Percentiles rank a stretch among this genome's conserved stretches.
phyloP scores from a whole-genome alignment of 345 rosid species.

The Acer saccharum region DNA sequence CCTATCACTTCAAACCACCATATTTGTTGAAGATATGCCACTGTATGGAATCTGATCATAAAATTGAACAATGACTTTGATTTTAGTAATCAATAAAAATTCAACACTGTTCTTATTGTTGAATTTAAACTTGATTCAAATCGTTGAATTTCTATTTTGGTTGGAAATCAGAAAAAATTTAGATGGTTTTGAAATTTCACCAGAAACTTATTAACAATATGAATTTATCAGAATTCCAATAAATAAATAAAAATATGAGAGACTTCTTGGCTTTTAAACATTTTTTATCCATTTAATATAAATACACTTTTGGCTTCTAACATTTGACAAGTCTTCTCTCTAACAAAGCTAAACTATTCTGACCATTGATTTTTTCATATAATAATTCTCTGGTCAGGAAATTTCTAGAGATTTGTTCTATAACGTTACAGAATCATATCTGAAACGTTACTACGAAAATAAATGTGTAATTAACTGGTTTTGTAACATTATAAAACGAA shows the following conservation, averaged over 20 bases:
- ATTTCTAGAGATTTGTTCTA: too few species aligned
- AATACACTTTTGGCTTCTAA: too few species aligned
- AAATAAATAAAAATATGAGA: too few species aligned
- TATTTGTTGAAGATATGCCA: constrained; percentile 90
- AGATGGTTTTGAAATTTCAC: not conserved
- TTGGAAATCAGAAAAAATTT: not conserved
- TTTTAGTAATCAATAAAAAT: not conserved
- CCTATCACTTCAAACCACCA: constrained; percentile 98
- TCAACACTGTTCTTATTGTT: too few species aligned
- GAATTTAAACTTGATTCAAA: not conserved
- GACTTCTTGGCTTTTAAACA: not conserved
- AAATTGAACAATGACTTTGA: not conserved
- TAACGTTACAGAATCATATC: too few species aligned
- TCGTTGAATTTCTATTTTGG: not conserved
- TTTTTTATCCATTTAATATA: not conserved
- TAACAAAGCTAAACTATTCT: too few species aligned
- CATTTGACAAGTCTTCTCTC: too few species aligned
- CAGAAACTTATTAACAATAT: not conserved
- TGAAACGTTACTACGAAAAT: too few species aligned
- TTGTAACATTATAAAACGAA: too few species aligned
- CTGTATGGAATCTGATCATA: constrained; percentile 53
- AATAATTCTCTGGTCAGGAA: too few species aligned
- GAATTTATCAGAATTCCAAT: not conserved
- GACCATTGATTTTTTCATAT: too few species aligned
- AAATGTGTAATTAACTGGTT: too few species aligned